Evolutionary conservation across 352 stramenopile genomes (phyloP).

Genomic region (Halophytophthora batemanensis): DNA sequence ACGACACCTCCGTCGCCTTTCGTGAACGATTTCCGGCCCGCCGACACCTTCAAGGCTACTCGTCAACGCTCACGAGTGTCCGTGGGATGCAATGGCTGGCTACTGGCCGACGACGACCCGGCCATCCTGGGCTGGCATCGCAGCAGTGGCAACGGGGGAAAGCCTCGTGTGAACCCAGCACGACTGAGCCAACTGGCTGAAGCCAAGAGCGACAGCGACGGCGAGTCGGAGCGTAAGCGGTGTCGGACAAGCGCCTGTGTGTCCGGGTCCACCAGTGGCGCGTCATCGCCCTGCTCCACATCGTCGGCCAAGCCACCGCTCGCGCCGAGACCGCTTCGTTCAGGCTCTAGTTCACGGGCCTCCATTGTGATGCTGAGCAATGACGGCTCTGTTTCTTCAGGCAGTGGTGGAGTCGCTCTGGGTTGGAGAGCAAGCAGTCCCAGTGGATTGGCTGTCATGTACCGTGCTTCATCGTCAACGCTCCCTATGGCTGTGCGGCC

Average conservation of each 20-base stretch:
- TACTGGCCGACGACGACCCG: constrained; percentile 21
- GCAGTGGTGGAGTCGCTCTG: constrained; percentile 1
- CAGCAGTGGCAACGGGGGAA: constrained; percentile 16
- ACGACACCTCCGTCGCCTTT: constrained; percentile 13
- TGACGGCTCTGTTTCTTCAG: constrained; percentile 11
- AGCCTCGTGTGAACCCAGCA: neutral
- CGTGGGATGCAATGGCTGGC: constrained; percentile 32
- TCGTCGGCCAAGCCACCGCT: constrained; percentile 7
- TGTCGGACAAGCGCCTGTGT: constrained; percentile 8
- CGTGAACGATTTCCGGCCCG: constrained; percentile 15
- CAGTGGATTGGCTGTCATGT: constrained; percentile 6
- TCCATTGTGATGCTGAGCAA: constrained; percentile 13
- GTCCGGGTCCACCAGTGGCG: neutral
- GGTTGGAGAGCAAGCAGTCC: constrained; percentile 3
- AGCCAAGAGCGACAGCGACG: neutral
- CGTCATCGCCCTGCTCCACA: neutral
- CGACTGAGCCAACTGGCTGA: constrained; percentile 10
- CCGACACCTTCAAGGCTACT: constrained; percentile 10
- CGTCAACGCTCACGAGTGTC: constrained; percentile 25
- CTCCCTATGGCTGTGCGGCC: neutral
- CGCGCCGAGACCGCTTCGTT: neutral
- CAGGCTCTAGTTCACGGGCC: constrained; percentile 3
- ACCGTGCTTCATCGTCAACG: constrained; percentile 2
- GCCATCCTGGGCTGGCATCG: constrained; percentile 14
- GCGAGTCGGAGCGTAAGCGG: constrained; percentile 4